phyloP scores from a whole-genome alignment of 1,284 basidiomycete genomes.

The Dichomitus squalens region DNA sequence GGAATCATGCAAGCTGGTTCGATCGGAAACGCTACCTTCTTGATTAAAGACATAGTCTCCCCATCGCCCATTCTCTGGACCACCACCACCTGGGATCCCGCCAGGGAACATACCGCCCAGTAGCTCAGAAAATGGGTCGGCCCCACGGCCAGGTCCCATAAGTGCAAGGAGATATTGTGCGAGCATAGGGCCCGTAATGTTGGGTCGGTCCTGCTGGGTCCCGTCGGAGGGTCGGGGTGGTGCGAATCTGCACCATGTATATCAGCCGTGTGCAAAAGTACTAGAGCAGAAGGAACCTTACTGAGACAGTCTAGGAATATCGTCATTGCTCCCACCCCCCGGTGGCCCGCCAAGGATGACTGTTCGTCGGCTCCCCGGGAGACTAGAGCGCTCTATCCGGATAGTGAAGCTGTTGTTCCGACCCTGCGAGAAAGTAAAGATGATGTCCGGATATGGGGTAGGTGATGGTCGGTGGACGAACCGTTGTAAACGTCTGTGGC shows the following conservation, averaged over 20 bases:
- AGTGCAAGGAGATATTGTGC: constrained; percentile 71
- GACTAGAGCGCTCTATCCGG: constrained; percentile 38
- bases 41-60: constrained; percentile 86
- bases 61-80: constrained; percentile 53
- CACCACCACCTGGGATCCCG: constrained; percentile 28
- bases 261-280: background rate
- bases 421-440: constrained; percentile 10
- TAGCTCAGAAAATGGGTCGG: constrained; percentile 46
- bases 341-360: constrained; percentile 46
- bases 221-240: constrained; percentile 17
- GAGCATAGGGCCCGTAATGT: constrained; percentile 63
- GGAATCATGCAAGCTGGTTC: background rate
- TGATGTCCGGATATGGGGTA: background rate
- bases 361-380: constrained; percentile 41
- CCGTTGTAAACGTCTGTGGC: constrained; percentile 5
- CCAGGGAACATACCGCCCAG: constrained; percentile 37
- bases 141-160: constrained; percentile 40
- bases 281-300: constrained; percentile 19
- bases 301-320: constrained; percentile 34
- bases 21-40: constrained; percentile 51
- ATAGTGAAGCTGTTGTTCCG: constrained; percentile 38
- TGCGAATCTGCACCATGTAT: constrained; percentile 9
- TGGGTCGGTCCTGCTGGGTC: constrained; percentile 30
- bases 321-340: constrained; percentile 7
- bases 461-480: background rate